These are phyloP conservation scores for Leonotis leonurus DNA, from an alignment of 257 asterid genomes.

Conservation along the genomic window DNA sequence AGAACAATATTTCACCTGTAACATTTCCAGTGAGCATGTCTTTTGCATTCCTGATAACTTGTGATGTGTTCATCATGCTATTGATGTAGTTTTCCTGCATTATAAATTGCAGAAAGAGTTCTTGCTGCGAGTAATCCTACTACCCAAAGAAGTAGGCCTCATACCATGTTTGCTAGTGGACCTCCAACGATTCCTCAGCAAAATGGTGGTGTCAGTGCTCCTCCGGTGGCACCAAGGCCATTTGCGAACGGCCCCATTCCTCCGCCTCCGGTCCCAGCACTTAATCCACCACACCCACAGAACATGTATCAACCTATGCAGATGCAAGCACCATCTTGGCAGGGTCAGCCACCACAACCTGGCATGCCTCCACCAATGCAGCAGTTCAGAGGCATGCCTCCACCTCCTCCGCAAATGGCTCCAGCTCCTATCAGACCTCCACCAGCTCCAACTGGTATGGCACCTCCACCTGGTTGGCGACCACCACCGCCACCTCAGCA, in stretches of 20 bases:
- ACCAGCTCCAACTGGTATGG: constrained; percentile 65
- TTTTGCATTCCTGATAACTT: too few relatives aligned
- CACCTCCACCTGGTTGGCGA: constrained; percentile 60
- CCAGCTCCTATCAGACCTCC: constrained; percentile 55
- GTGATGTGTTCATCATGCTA: not conserved
- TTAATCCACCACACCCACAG: constrained; percentile 61
- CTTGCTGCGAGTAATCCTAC: constrained; percentile 87
- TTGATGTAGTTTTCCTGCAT: not conserved
- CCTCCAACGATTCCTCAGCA: constrained; percentile 74
- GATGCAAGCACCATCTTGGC: constrained; percentile 70
- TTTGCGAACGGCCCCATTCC: constrained; percentile 61
- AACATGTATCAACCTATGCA: constrained; percentile 49
- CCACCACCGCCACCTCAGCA: constrained; percentile 88
- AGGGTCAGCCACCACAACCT: constrained; percentile 60
- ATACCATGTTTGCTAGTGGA: constrained; percentile 93
- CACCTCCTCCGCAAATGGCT: constrained; percentile 56
- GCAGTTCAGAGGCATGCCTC: constrained; percentile 73
- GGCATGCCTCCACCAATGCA: constrained; percentile 54
- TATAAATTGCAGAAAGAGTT: constrained; percentile 62
- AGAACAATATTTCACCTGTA: too few relatives aligned
- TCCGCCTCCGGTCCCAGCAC: constrained; percentile 49
- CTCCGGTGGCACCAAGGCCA: constrained; percentile 71
- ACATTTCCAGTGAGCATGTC: too few relatives aligned
- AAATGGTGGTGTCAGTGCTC: constrained; percentile 38
- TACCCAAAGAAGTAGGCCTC: constrained; percentile 75